phyloP scores from a whole-genome alignment of 768 basidiomycete species.

The Scleroderma citrinum region DNA sequence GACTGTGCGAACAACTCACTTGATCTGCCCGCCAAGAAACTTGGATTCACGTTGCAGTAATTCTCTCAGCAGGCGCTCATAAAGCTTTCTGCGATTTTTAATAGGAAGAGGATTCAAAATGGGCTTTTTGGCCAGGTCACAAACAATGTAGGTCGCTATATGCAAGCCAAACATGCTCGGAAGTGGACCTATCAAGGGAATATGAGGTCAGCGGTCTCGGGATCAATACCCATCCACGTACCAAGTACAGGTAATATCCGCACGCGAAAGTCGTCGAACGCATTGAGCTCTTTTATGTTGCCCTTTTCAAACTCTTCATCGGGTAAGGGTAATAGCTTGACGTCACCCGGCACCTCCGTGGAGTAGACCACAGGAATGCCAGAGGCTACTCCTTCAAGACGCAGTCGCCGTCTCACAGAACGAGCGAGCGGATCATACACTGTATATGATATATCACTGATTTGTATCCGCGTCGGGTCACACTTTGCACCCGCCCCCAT shows the following conservation, averaged over 20 bases:
- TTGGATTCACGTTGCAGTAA: conserved; percentile 71
- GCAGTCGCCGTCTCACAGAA: conserved; percentile 74
- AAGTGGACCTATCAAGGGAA: conserved; percentile 40
- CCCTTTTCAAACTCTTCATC: conserved; percentile 93
- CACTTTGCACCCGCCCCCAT: conserved; percentile 96
- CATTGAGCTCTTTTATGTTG: conserved; percentile 79
- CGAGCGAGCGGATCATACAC: conserved; percentile 94
- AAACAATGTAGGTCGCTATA: conserved; percentile 83
- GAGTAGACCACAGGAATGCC: conserved; percentile 91
- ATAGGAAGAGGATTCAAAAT: conserved; percentile 80
- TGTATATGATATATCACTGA: conserved; percentile 88
- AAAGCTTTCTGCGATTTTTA: conserved; percentile 79
- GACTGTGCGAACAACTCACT: conserved; percentile 38
- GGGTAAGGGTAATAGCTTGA: conserved; percentile 83
- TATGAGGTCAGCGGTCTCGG: neutral
- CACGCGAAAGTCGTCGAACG: conserved; percentile 90
- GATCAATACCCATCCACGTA: conserved; percentile 21
- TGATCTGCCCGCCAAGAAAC: conserved; percentile 52
- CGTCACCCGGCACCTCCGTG: conserved; percentile 85
- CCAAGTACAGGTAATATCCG: conserved; percentile 90
- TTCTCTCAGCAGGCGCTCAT: conserved; percentile 72
- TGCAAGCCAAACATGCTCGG: conserved; percentile 90
- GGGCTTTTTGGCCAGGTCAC: conserved; percentile 79
- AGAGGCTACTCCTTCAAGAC: conserved; percentile 50
- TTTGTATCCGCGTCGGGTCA: conserved; percentile 93